Base-by-base conservation (phyloP, 768 basidiomycete species). In the Cystoderma amianthinum region DNA sequence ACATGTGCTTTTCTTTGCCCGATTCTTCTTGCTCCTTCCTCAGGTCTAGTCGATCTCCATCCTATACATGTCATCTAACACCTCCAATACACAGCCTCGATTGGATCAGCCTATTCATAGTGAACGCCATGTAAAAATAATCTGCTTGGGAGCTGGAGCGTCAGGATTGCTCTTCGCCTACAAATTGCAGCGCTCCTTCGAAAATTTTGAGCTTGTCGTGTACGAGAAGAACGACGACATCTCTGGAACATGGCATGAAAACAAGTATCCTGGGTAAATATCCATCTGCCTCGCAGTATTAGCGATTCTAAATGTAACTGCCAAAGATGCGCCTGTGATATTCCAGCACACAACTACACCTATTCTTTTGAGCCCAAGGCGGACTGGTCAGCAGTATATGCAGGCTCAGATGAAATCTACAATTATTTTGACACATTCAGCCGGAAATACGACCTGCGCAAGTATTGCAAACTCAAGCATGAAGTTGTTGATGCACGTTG, bases 161-260 rank as follows among this genome's bases (percentile, higher is more conserved):
- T 55, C n/a, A n/a, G n/a, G n/a, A n/a, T n/a, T n/a, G n/a, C n/a
- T n/a, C n/a, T n/a, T n/a, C n/a, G n/a, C n/a, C 2, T 63, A 64
- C 49, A 63, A 62, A 38, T 48, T 64, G 3, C 63, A 65, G 43
- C 56, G 60, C 9, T 61, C 57, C 11, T 63, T 65, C 44, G 41
- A 54, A 2, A 56, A 61, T 22, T 62, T 58, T 35, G 54, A 61
- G 4, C 51, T 63, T 3, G 51, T 49, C 4, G 13, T 60, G 10
- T 65, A 63, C 42, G 63, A 65, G 12, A 63, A 63, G 47, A 65
- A 63, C 44, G 55, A 50, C 13, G 45, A 52, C 0, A 22, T 65
- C 2, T 49, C 49, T 11, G 62, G 62, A 18, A 65, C 64, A 4
- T 63, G 61, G 63, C 52, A 51, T 13, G 61, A 61, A 43, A 65